Base-by-base conservation (phyloP, 2,329 filamentous ascomycete genomes). In the Phialophora macrospora region DNA sequence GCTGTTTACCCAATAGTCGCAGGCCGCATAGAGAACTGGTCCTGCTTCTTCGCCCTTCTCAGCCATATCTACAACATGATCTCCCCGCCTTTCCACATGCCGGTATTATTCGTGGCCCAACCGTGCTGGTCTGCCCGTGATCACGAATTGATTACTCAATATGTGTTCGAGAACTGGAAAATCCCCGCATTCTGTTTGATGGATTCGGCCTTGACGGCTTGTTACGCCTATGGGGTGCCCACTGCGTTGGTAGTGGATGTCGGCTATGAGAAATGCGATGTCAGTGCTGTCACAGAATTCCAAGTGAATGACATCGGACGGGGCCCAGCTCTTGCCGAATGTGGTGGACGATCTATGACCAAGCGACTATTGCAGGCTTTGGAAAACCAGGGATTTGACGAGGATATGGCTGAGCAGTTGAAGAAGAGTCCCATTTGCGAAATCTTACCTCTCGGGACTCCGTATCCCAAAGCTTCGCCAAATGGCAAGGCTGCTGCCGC, bases 91-190 rank as follows among this genome's bases (percentile, higher is more conserved):
- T 95, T 97, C 76, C 95, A 97, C 80, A 97, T 94, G 0, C 93
- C 95, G 1, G 92, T 99, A 70, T 85, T 98, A 77, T 87, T 99
- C 68, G 90, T 98, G 78, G 87, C 90, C 7, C 91, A 96, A 72
- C 93, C 95, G 3, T 89, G 89, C 72, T 99, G 95, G 94, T 93
- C 92, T 3, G 87, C 90, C 8, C 89, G 90, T 68, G 93, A 97
- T 77, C 90, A 90, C 75, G 94, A 98, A 79, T 86, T 86, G 46
- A 89, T 99, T 71, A 91, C 93, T 14, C 92, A 95, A 69, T 99
- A 97, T 81, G 87, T 98, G 70, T 99, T 99, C 74, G 95, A 99
- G 79, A 96, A 95, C 79, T 97, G 96, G 75, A 95, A 94, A 80
- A 95, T 92, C 0, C 95, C 95, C 0, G 93, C 92, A 0, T 90